phyloP scores from a whole-genome alignment of 768 basidiomycete species.

The Lenzites betulinus region DNA sequence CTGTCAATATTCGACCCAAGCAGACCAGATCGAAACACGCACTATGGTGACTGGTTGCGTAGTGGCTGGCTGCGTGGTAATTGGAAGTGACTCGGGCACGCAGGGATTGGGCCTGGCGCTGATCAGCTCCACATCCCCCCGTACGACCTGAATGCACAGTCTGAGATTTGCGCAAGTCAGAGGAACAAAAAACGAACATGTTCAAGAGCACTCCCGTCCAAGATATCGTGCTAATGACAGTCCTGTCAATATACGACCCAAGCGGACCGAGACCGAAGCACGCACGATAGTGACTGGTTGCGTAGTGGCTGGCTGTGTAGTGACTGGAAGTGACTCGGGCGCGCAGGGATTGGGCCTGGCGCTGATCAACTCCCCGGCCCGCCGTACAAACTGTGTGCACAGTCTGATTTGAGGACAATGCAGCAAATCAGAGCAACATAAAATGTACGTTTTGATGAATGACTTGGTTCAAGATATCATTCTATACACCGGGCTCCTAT shows the following conservation, averaged over 20 bases:
- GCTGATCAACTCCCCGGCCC: too few relatives aligned
- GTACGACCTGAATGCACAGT: neutral
- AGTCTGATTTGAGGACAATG: too few relatives aligned
- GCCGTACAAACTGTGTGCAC: neutral
- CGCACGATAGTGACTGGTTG: neutral
- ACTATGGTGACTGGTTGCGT: neutral
- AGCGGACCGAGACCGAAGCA: neutral
- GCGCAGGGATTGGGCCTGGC: too few relatives aligned
- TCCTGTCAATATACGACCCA: neutral
- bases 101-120: too few relatives aligned
- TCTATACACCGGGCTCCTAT: neutral
- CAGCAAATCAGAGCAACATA: too few relatives aligned
- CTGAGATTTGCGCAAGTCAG: too few relatives aligned
- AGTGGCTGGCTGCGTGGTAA: too few relatives aligned
- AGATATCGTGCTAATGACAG: neutral
- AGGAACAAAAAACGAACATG: too few relatives aligned
- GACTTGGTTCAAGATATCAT: neutral
- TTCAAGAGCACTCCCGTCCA: neutral
- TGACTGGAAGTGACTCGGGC: too few relatives aligned
- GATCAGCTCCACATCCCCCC: too few relatives aligned
- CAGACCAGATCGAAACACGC: neutral
- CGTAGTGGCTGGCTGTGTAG: too few relatives aligned
- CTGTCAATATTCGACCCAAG: neutral
- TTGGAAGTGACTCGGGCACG: too few relatives aligned
- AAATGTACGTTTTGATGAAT: neutral